Conservation (phyloP, 73 alveolate genomes). For the Paramecium biaurelia region DNA sequence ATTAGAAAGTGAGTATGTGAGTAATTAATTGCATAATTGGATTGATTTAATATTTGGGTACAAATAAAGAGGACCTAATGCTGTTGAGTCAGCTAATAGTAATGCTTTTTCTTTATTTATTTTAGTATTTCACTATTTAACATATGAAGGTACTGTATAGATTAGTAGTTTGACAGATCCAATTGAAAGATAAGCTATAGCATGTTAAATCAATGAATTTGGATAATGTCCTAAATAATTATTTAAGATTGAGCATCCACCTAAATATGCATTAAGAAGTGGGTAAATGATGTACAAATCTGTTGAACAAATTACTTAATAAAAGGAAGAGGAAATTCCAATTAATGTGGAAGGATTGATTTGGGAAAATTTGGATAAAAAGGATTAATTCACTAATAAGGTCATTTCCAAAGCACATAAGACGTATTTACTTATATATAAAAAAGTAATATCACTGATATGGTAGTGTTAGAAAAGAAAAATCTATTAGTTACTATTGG, state of each 20-base stretch:
- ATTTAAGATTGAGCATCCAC: conserved; percentile 95
- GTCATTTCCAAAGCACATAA: conserved; percentile 50
- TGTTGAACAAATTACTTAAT: background rate
- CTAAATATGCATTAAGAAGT: conserved; percentile 61
- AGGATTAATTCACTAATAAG: conserved; percentile 13
- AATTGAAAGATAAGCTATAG: conserved; percentile 81
- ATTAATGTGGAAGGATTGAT: background rate
- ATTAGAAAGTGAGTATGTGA: conserved; percentile 87
- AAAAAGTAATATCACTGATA: conserved; percentile 32
- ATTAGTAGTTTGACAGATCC: conserved; percentile 84
- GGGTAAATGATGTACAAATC: background rate
- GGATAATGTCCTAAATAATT: conserved; percentile 97
- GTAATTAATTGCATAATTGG: conserved; percentile 91
- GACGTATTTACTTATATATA: background rate
- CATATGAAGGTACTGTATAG: conserved; percentile 89
- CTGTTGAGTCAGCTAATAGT: conserved; percentile 84
- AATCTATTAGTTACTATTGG: conserved; percentile 61
- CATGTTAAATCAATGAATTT: conserved; percentile 94
- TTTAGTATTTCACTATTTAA: conserved; percentile 93
- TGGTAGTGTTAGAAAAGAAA: conserved; percentile 41
- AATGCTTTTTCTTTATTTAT: background rate
- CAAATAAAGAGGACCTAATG: conserved; percentile 86
- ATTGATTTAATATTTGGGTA: conserved; percentile 96
- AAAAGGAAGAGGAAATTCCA: background rate
- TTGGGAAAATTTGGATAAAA: conserved; percentile 53